Evolutionary conservation across 371 early-diverging fungal species (phyloP).

Genomic region (Cokeromyces recurvatus): DNA sequence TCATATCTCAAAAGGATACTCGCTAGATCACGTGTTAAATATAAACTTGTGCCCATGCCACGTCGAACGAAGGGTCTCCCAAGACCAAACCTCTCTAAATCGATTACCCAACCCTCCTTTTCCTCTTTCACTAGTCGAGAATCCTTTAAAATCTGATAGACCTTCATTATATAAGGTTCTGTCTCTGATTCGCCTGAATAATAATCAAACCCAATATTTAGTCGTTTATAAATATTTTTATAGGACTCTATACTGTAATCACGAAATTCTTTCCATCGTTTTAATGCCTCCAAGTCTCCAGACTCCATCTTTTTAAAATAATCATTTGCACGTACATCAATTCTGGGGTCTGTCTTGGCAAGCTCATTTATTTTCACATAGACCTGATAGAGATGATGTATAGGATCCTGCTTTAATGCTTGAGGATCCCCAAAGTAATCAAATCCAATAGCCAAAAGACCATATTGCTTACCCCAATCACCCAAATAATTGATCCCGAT

Average conservation of each 20-base stretch:
- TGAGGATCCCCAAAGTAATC: slow-evolving; percentile 78
- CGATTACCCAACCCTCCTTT: slow-evolving; percentile 73
- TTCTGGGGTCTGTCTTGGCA: slow-evolving; percentile 50
- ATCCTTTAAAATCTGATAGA: slow-evolving; percentile 58
- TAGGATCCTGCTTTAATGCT: slow-evolving; percentile 80
- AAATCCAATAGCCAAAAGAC: slow-evolving; percentile 93
- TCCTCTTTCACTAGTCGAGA: slow-evolving; percentile 50
- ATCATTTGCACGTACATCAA: slow-evolving; percentile 76
- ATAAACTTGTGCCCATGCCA: slow-evolving; percentile 93
- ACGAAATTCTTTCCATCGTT: slow-evolving; percentile 83
- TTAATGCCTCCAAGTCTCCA: slow-evolving; percentile 67
- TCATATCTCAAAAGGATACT: slow-evolving; percentile 81
- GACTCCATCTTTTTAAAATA: slow-evolving; percentile 96
- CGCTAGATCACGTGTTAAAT: slow-evolving; percentile 95
- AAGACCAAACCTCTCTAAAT: slow-evolving; percentile 68
- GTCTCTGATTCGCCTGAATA: slow-evolving; percentile 97
- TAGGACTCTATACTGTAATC: slow-evolving; percentile 87
- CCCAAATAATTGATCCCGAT: slow-evolving; percentile 97
- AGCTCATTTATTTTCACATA: slow-evolving; percentile 88
- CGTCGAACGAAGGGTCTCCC: slow-evolving; percentile 78
- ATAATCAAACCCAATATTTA: slow-evolving; percentile 89
- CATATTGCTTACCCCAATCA: slow-evolving; percentile 99
- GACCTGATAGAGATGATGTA: slow-evolving; percentile 92
- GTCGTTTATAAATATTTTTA: slow-evolving; percentile 79
- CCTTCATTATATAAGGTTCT: slow-evolving; percentile 63